Percentiles rank a stretch among this genome's conserved stretches.
Evolutionary conservation across 495 filamentous ascomycete genomes (phyloP).

Genomic region (Aspergillus diversus): DNA sequence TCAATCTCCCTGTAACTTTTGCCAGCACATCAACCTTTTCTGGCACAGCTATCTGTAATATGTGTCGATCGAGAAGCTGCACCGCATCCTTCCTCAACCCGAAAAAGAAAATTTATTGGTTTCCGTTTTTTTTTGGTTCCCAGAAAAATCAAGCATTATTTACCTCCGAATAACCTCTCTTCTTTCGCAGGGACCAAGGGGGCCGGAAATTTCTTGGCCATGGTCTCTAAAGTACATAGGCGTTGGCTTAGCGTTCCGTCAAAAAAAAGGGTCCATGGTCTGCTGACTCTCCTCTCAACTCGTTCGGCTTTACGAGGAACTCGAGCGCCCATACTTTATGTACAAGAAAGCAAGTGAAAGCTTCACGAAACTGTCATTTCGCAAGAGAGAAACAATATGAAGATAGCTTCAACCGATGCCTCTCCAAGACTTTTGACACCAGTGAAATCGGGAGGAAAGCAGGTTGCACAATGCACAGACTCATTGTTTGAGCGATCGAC

Average conservation of each 20-base stretch:
- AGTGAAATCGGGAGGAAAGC: slow-evolving; percentile 1
- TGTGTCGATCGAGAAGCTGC: too few species aligned
- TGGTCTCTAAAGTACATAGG: slow-evolving; percentile 1
- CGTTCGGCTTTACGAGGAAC: too few species aligned
- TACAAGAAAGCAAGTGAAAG: too few species aligned
- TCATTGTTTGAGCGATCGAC: slow-evolving; percentile 21
- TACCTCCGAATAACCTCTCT: slow-evolving; percentile 22
- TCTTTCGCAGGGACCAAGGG: slow-evolving; percentile 18
- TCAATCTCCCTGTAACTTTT: too few species aligned
- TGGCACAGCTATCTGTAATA: too few species aligned
- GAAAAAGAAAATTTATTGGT: background rate
- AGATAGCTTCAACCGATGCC: too few species aligned
- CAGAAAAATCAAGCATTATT: slow-evolving; percentile 28
- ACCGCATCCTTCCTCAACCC: background rate
- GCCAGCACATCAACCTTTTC: too few species aligned
- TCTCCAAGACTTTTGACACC: too few species aligned
- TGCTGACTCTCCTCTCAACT: too few species aligned
- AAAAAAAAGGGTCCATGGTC: background rate
- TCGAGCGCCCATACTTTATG: too few species aligned
- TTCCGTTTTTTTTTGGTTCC: background rate
- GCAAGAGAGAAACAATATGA: too few species aligned
- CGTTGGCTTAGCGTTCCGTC: background rate
- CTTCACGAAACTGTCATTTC: too few species aligned
- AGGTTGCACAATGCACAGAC: slow-evolving; percentile 19
- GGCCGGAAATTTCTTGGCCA: slow-evolving; percentile 20